Base-by-base conservation (phyloP, 495 filamentous ascomycete genomes). In the Aspergillus heteromorphus region DNA sequence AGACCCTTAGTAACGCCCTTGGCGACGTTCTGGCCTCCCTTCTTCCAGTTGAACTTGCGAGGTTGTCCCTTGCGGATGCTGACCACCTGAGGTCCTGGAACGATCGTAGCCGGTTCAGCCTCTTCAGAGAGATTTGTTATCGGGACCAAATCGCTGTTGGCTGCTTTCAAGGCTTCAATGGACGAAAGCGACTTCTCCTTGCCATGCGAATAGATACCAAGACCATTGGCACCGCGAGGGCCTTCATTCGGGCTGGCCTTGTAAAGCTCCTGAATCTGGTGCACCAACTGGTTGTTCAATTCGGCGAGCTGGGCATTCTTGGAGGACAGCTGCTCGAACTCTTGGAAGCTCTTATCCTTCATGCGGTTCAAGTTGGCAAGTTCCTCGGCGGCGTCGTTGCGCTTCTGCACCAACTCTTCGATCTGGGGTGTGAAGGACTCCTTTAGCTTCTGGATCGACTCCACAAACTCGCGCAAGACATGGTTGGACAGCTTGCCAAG, bases 1-100 rank as follows among this genome's bases (percentile, higher is more conserved):
- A 96, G 82, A 36, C 91, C 91, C 73, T 97, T 97, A 40, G 86
- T 84, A 48, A 96, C 89, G 57, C 91, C 92, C 72, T 97, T 96
- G 31, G 91, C 91, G 50, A 97, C 85, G 38, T 87, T 87, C 69
- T 95, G 90, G 20, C 89, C 88, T 23, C 91, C 91, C 69, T 95
- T 96, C 79, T 96, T 96, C 92, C 93, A 97, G 72, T 93, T 95
- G 74, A 96, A 96, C 66, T 95, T 96, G 73, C 91, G 95, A 27
- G 85, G 83, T 66, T 95, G 88, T 47, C 87, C 88, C 75, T 95
- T 96, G 51, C 89, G 84, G 60, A 97, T 92, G 64, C 90, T 93
- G 56, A 95, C 86, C 19, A 97, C 85, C 50, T 95, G 92, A 20
- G 93, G 91, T 13, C 90, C 87, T 40, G 84, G 73, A 30, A 91